Percentiles rank a stretch among this genome's conserved stretches.
Evolutionary conservation across 2,329 filamentous ascomycete species (phyloP).

Genomic region (Neonectria coccinea): DNA sequence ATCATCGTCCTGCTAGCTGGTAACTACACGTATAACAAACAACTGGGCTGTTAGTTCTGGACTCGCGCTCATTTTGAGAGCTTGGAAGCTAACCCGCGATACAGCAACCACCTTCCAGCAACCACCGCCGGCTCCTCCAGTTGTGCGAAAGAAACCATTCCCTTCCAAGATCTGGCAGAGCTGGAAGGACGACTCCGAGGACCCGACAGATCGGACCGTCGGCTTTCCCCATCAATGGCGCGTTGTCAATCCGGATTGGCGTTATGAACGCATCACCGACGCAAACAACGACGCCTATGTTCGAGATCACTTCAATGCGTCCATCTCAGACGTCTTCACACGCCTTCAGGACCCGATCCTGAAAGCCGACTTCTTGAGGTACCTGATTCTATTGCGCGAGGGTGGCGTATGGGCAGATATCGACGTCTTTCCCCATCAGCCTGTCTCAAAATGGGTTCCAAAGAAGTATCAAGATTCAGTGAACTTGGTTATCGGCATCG

Average conservation of each 20-base stretch:
- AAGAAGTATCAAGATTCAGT: conserved; percentile 61
- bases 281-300: conserved; percentile 57
- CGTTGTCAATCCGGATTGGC: conserved; percentile 41
- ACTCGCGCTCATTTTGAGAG: not conserved
- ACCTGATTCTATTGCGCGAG: conserved; percentile 72
- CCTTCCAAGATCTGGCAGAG: conserved; percentile 49
- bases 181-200: conserved; percentile 47
- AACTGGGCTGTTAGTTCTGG: conserved; percentile 19
- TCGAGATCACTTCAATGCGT: conserved; percentile 72
- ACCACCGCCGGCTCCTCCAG: not conserved
- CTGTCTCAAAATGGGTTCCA: conserved; percentile 75
- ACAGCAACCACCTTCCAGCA: conserved; percentile 13
- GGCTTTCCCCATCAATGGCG: conserved; percentile 45
- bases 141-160: conserved; percentile 13
- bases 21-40: conserved; percentile 28
- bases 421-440: conserved; percentile 73
- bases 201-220: conserved; percentile 44
- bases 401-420: conserved; percentile 80
- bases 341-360: conserved; percentile 62
- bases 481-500: conserved; percentile 77
- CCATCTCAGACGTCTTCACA: conserved; percentile 62
- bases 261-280: conserved; percentile 47
- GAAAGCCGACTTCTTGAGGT: conserved; percentile 71
- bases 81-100: conserved; percentile 7
- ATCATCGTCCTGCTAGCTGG: conserved; percentile 21